Base-by-base conservation (phyloP, 2,329 filamentous ascomycete species). In the Fusarium multiceps region DNA sequence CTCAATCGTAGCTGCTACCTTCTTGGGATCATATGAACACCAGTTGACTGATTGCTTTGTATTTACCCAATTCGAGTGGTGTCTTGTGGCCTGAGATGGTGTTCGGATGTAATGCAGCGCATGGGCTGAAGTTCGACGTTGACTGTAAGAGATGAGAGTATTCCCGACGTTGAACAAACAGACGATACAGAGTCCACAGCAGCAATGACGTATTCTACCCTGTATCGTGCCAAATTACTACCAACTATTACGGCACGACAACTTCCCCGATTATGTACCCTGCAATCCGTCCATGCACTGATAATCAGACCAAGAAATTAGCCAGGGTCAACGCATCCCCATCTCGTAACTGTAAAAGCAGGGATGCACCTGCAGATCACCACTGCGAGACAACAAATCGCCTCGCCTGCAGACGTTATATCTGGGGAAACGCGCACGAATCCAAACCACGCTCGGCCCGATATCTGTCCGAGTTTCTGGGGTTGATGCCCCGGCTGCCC, bases 1-100 rank as follows among this genome's bases (percentile, higher is more conserved):
- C 10, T 34, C 14, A 10, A 18, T 18, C 14, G 14, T 4, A 16
- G 7, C 9, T 16, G 14, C 4, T 34, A 16, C 30, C 4, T 32
- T 32, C 13, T 16, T 9, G 7, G 4, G 4, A 9, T 34, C 30
- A 3, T 16, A 9, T 37, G 32, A 18, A 37, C 9, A 10, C 5
- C 5, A 11, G 16, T 18, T 8, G 16, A 34, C 2, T 18, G 16
- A 16, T 34, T 18, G 4, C 14, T 18, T 5, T 18, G 7, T 16
- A 18, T 8, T 27, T 27, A 11, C 2, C 18, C 4, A 10, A 6
- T 34, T 18, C 21, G 21, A 23, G 21, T 6, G 34, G 34, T 10
- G 8, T n/a, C 18, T 10, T 1, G 6, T 37, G 6, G 18, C 18
- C 34, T 1, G 6, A 12, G 0, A n/a, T 7, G 3, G 10, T 12